Evolutionary conservation across 1,139 yeast genomes (phyloP), one percentile per base, ranked within the genome.

Genomic region (Scheffersomyces insectosa): DNA sequence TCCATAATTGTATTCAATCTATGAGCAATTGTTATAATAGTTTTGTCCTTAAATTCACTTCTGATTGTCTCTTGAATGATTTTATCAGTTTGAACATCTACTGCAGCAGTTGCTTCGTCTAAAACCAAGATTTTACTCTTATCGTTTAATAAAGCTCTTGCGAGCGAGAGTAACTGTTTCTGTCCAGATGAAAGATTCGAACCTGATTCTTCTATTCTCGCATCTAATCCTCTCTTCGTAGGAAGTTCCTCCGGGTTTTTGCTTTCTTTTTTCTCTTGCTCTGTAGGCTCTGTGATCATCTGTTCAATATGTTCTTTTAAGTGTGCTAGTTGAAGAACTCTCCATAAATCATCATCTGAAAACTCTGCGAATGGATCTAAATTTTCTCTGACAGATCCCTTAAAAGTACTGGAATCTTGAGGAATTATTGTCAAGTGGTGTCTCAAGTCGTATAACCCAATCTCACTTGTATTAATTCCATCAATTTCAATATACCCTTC

Each of bases 381-480:
- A 45, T 64, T 64, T 30, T 63, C 57, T 34, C 67, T 52, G 4
- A 63, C 63, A 0, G 65, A 52, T 2, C 67, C 69, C 42, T 58
- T 62, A 35, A 63, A 59, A 2, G 66, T 61, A 39, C 62, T 66
- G 0, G 65, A 60, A 43, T 64, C 69, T 44, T 64, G 69, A 2
- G 69, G 69, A 40, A 64, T 64, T 40, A 64, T 64, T 39, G 60
- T 61, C 43, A 64, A 56, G 27, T 60, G 58, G 36, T 52, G 54
- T 45, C 69, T 57, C 46, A 64, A 59, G 40, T 63, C 68, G 36
- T 48, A 60, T 15, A 64, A 56, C 16, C 67, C 66, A 39, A 64
- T 50, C 27, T 50, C 36, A 30, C 59, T 53, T 16, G 65, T 63
- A 41, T 63, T 51, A 7, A 63, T 42, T 1, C 51, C 57, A 41